Conservation (phyloP, 2,329 filamentous ascomycete genomes). For the Monosporascus sp. region DNA sequence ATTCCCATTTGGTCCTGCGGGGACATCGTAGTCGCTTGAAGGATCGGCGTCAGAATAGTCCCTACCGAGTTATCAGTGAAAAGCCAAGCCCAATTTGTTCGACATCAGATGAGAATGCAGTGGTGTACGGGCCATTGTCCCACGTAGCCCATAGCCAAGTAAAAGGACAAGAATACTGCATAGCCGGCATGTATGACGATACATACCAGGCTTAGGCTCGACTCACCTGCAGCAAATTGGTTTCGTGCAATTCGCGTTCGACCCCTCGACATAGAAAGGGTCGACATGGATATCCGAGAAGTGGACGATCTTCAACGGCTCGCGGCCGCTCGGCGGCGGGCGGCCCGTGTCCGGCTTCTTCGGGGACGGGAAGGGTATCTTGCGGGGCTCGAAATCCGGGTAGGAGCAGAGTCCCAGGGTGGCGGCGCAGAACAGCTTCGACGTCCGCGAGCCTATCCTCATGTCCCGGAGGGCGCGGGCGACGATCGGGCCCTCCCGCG, state of each 20-base stretch:
- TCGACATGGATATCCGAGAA: conserved; percentile 58
- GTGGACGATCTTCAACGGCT: conserved; percentile 50
- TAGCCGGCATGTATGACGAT: too few relatives aligned
- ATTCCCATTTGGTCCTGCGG: conserved; percentile 48
- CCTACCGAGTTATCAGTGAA: conserved; percentile 18
- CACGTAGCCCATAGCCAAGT: too few relatives aligned
- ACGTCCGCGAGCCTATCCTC: conserved; percentile 41
- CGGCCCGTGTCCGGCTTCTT: conserved; percentile 30
- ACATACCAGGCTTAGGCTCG: neutral
- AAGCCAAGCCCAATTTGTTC: neutral
- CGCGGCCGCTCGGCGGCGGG: conserved; percentile 36
- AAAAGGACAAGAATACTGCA: too few relatives aligned
- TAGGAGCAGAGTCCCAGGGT: conserved; percentile 49
- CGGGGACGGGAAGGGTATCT: conserved; percentile 38
- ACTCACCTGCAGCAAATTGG: conserved; percentile 52
- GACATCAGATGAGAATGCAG: neutral
- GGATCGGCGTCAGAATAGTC: conserved; percentile 41
- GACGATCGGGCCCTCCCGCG: conserved; percentile 47
- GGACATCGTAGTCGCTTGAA: conserved; percentile 41
- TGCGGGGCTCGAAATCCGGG: conserved; percentile 38
- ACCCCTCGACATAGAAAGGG: conserved; percentile 46
- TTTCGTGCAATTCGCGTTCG: conserved; percentile 51
- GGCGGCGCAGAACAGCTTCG: conserved; percentile 46
- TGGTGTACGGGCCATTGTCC: too few relatives aligned
- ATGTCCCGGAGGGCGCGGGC: conserved; percentile 44